A percentile compares a stretch with the other conserved stretches of the same genome.
phyloP scores from a whole-genome alignment of 352 stramenopile species.

The Phytophthora syringae region DNA sequence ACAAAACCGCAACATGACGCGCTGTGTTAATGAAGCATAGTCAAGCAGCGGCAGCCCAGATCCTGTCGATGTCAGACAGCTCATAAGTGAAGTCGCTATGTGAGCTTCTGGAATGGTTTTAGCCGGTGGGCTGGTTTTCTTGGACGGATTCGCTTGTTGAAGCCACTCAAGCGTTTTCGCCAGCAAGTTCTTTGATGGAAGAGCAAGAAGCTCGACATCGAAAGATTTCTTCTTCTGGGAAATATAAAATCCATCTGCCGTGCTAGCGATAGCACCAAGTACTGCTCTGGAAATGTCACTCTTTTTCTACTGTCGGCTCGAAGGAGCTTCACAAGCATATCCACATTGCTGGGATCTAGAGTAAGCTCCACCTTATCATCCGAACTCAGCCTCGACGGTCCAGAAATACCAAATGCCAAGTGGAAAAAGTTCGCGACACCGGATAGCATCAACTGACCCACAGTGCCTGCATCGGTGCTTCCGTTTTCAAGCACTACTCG shows the following conservation, averaged over 20 bases:
- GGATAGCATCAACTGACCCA: constrained; percentile 20
- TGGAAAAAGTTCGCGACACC: constrained; percentile 41
- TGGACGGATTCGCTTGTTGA: constrained; percentile 26
- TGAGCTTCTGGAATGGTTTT: constrained; percentile 5
- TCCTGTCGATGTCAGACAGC: constrained; percentile 29
- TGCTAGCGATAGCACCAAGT: constrained; percentile 44
- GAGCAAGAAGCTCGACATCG: constrained; percentile 44
- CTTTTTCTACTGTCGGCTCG: constrained; percentile 12
- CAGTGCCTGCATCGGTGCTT: not conserved
- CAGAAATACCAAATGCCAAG: constrained; percentile 27
- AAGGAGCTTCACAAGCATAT: constrained; percentile 24
- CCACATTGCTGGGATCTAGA: constrained; percentile 30
- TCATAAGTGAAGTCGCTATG: constrained; percentile 31
- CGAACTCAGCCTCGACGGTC: constrained; percentile 4
- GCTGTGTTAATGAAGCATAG: constrained; percentile 35
- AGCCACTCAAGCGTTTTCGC: constrained; percentile 45
- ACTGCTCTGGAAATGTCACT: constrained; percentile 14
- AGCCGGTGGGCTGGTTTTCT: not conserved
- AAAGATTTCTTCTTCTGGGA: constrained; percentile 59
- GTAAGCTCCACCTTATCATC: constrained; percentile 22
- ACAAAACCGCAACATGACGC: constrained; percentile 39
- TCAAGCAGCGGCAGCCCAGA: constrained; percentile 39
- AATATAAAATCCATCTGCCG: constrained; percentile 41
- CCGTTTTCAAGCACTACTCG: constrained; percentile 13
- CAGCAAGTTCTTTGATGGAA: constrained; percentile 38